A percentile compares a stretch with the other conserved stretches of the same genome.
phyloP scores from a whole-genome alignment of 495 filamentous ascomycete species.

The Hypoxylon intermedium region DNA sequence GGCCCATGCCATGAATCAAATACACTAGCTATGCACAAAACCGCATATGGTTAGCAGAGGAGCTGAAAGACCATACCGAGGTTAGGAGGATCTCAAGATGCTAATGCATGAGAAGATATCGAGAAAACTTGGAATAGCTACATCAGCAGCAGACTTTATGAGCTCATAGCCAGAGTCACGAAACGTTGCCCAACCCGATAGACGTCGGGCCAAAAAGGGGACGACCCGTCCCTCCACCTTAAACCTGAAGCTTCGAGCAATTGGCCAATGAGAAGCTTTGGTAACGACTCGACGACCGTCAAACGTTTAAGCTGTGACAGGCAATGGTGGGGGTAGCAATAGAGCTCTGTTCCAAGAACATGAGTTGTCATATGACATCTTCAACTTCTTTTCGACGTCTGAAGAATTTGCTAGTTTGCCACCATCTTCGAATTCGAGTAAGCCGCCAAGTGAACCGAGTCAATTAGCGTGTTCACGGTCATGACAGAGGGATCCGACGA shows the following conservation, averaged over 20 bases:
- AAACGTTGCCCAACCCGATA: background rate
- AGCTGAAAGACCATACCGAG: background rate
- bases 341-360: constrained; percentile 9
- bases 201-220: constrained; percentile 3
- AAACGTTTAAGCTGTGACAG: constrained; percentile 13
- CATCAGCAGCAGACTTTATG: background rate
- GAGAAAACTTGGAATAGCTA: constrained; percentile 24
- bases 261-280: constrained; percentile 36
- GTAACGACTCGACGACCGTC: background rate
- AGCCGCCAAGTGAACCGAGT: too few relatives aligned
- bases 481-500: too few relatives aligned
- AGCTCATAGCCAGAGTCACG: constrained; percentile 6
- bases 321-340: constrained; percentile 30
- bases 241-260: constrained; percentile 16
- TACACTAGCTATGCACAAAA: constrained; percentile 18
- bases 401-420: background rate
- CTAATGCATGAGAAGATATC: constrained; percentile 9
- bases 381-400: constrained; percentile 9
- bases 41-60: constrained; percentile 14
- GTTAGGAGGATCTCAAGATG: background rate
- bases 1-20: constrained; percentile 1
- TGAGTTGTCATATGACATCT: constrained; percentile 26
- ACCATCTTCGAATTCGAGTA: background rate
- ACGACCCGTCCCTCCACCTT: constrained; percentile 32
- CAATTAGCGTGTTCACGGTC: too few relatives aligned